Evolutionary conservation across 106 monocot genomes (phyloP), one percentile per base, ranked within the genome.

Genomic region (Chionographis japonica): DNA sequence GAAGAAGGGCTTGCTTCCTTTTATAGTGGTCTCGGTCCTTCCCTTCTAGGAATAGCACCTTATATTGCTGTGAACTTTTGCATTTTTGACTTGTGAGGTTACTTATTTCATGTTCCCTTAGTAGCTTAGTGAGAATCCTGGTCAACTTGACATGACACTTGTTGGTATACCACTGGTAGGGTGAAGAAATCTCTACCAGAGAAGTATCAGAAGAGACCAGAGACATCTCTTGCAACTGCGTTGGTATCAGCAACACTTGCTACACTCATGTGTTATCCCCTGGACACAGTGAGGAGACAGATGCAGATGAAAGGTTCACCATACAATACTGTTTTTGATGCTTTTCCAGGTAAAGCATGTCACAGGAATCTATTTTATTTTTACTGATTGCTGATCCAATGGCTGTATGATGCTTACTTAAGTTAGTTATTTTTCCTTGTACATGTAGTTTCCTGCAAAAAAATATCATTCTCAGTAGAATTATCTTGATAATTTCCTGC

Each of bases 271-370:
- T 92, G 95, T 51, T 97, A 97, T 74, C 95, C 95, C 53, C 74
- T 97, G 68, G 95, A 97, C 65, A 97, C 95, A 61, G 83, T 97
- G 54, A 89, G 95, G 65, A 88, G 95, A 65, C 95, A 97, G 66
- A 97, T 97, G 95, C 95, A 97, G 68, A 97, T 97, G 95, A 97
- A 72, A 76, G 86, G 84, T 46, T 80, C 95, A 54, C 95, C 95
- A 27, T 97, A 84, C 78, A 76, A 82, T 50, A 89, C 75, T 50
- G 66, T 97, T 73, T 76, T 89, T 14, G 89, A 91, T 77, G 95
- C 95, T 67, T 56, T 92, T 69, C 84, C 86, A 81, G 95, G 95
- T 97, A 83, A 63, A 35, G 9, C 6, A 37, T 59, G 17, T 39
- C 46, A 27, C 17, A 49, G 50, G 2, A 7, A 57, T 1, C 58